phyloP scores from a whole-genome alignment of 2,329 filamentous ascomycete genomes.

The Teratosphaeria zuluensis region DNA sequence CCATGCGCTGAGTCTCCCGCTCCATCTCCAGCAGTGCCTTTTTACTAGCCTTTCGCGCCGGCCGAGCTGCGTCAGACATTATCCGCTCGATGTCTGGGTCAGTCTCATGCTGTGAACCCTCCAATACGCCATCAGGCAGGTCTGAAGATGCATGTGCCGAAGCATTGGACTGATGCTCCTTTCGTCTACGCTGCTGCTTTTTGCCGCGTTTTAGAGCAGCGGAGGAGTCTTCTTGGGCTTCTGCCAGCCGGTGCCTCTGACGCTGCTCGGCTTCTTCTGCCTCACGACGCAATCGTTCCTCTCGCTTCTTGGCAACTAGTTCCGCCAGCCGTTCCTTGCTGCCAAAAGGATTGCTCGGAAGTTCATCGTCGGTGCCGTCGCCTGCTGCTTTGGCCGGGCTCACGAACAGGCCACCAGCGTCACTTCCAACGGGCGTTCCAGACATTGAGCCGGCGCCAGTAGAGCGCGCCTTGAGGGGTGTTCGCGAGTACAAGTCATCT shows the following conservation, averaged over 20 bases:
- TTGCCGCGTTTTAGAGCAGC: neutral
- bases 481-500: conserved; percentile 23
- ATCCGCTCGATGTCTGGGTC: conserved; percentile 19
- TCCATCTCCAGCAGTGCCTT: conserved; percentile 93
- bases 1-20: conserved; percentile 84
- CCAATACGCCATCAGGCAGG: conserved; percentile 16
- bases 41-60: conserved; percentile 80
- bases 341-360: conserved; percentile 13
- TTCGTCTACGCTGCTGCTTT: neutral
- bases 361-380: conserved; percentile 10
- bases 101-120: conserved; percentile 10
- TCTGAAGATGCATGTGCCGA: conserved; percentile 14
- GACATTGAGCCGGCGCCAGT: conserved; percentile 4
- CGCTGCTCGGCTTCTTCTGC: conserved; percentile 4
- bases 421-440: conserved; percentile 8
- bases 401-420: conserved; percentile 17
- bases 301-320: conserved; percentile 22
- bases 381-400: conserved; percentile 18
- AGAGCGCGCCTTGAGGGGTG: conserved; percentile 11
- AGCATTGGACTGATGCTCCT: neutral
- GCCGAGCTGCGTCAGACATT: conserved; percentile 42
- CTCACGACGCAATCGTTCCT: conserved; percentile 19
- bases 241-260: neutral
- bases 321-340: conserved; percentile 20
- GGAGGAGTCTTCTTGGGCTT: neutral